Evolutionary conservation across 805 yeast genomes (phyloP).

Genomic region (Saccharomycopsis babjevae): DNA sequence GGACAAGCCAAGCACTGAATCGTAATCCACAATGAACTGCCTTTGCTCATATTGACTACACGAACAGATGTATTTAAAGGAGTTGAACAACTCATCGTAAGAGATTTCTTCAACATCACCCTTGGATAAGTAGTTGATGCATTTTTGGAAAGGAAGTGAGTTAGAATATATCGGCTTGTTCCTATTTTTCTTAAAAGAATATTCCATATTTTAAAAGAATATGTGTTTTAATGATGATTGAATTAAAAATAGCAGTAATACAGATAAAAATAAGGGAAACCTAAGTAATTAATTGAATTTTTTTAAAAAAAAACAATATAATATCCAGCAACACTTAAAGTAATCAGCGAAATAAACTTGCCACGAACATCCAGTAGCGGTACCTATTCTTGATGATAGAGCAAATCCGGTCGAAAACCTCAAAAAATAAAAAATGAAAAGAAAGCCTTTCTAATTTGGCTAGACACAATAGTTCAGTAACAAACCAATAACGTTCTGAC

Average conservation of each 20-base stretch:
- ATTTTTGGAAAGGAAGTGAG: neutral
- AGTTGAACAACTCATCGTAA: neutral
- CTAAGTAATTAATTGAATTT: too few species aligned
- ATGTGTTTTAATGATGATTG: neutral
- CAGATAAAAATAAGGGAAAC: neutral
- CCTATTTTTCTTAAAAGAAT: neutral
- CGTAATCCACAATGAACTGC: neutral
- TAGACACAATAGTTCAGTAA: too few species aligned
- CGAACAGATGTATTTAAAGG: neutral
- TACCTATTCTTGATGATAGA: too few species aligned
- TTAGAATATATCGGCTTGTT: neutral
- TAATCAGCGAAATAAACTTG: too few species aligned
- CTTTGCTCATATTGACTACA: neutral
- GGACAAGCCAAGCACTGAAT: neutral
- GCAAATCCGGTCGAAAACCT: too few species aligned
- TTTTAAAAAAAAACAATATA: too few species aligned
- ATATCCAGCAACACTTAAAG: too few species aligned
- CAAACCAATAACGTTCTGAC: too few species aligned
- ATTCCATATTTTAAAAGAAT: neutral
- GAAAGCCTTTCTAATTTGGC: too few species aligned
- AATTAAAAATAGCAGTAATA: neutral
- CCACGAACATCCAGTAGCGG: too few species aligned
- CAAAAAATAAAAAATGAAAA: too few species aligned
- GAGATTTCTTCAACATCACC: neutral
- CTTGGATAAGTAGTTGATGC: neutral